Evolutionary conservation across 345 rosid genomes (phyloP), one percentile per base, ranked within the genome.

Genomic region (Lagerstroemia speciosa): DNA sequence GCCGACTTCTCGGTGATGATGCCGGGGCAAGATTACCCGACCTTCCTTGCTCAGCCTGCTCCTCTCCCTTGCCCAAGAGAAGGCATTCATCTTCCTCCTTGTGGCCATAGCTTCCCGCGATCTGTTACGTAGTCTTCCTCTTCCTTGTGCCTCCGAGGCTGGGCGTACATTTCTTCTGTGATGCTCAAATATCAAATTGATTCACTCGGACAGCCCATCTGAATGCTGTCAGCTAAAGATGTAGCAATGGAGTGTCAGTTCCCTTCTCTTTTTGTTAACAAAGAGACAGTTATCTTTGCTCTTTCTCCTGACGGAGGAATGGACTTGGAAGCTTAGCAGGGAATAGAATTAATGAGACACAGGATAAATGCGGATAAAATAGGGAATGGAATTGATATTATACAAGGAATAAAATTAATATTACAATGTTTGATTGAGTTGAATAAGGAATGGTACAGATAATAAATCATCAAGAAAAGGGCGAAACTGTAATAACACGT

Each of bases 21-120:
- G 98, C 98, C 98, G 4, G 98, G 97, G 33, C 86, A 87, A 71
- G 78, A 80, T 24, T 45, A 78, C 41, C 96, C 98, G 17, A 89
- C 94, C 66, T 84, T 73, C 78, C 86, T 93, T 65, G 98, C 98
- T 20, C 89, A 89, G 72, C 92, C 91, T 38, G 94, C 97, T 66
- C 98, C 98, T 33, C 85, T 93, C 22, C 91, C 97, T 60, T 89
- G 97, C 73, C 72, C 73, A 17, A 86, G 97, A 78, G 94, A 93
- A 80, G 83, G 84, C 70, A 76, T 84, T 31, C 74, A 62, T 66
- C 83, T 88, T 89, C 91, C 92, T 68, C 68, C 80, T 52, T 89
- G 84, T 66, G 71, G 80, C 64, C 84, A 67, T 67, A 12, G 24
- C 8, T 62, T 20, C n/a, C 41, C 66, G 6, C 29, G 5, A 12